Evolutionary conservation across 257 asterid genomes (phyloP).

Genomic region (Paulownia fortunei): DNA sequence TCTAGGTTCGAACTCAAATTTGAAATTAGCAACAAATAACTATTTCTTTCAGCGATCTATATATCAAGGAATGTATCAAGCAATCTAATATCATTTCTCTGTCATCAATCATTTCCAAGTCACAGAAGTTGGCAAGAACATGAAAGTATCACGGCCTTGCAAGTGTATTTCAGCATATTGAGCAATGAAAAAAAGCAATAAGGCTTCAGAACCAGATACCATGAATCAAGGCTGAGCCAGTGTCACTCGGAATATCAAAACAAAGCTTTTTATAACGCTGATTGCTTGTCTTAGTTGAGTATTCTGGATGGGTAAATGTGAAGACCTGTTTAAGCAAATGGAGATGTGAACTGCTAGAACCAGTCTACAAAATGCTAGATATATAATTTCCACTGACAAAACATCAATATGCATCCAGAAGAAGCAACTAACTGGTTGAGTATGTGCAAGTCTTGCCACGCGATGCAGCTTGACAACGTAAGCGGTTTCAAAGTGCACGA

Average conservation of each 20-base stretch:
- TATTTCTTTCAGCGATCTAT: background rate
- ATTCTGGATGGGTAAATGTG: slow-evolving; percentile 83
- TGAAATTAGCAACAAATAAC: background rate
- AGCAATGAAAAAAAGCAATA: background rate
- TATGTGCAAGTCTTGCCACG: slow-evolving; percentile 82
- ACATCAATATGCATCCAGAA: slow-evolving; percentile 32
- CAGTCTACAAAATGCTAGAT: slow-evolving; percentile 10
- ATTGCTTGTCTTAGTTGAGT: slow-evolving; percentile 63
- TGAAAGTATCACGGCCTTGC: background rate
- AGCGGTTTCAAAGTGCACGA: slow-evolving; percentile 94
- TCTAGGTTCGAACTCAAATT: background rate
- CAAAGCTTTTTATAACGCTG: slow-evolving; percentile 73
- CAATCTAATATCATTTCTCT: background rate
- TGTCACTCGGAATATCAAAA: slow-evolving; percentile 72
- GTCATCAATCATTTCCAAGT: background rate
- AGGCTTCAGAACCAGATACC: slow-evolving; percentile 55
- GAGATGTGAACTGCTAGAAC: slow-evolving; percentile 29
- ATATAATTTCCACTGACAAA: slow-evolving; percentile 5
- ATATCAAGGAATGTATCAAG: background rate
- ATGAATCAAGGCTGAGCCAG: slow-evolving; percentile 91
- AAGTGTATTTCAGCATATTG: slow-evolving; percentile 12
- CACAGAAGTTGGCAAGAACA: background rate
- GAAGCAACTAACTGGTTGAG: slow-evolving; percentile 79
- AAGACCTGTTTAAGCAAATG: slow-evolving; percentile 68
- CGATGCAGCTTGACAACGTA: slow-evolving; percentile 98